phyloP scores from a whole-genome alignment of 208 protist genomes.

The Leishmania major region DNA sequence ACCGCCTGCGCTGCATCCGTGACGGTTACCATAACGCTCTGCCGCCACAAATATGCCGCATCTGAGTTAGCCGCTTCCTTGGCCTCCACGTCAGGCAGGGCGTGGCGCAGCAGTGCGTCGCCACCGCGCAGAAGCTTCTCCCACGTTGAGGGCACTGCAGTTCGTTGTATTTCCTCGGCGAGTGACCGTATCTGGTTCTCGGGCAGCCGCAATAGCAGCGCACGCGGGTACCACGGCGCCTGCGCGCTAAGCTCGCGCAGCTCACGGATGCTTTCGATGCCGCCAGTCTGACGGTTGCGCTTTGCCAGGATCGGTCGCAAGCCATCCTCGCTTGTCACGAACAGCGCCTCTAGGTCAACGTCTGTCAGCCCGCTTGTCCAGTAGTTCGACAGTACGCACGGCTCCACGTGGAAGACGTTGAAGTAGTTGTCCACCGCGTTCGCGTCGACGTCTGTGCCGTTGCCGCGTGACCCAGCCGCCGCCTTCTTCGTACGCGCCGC shows the following conservation, averaged over 20 bases:
- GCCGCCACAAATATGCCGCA: slow-evolving; percentile 39
- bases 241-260: slow-evolving; percentile 59
- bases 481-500: slow-evolving; percentile 33
- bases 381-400: slow-evolving; percentile 79
- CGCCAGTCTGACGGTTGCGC: slow-evolving; percentile 63
- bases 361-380: slow-evolving; percentile 67
- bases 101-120: slow-evolving; percentile 45
- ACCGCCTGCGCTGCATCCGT: slow-evolving; percentile 58
- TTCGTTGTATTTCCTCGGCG: slow-evolving; percentile 41
- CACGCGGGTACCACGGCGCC: slow-evolving; percentile 45
- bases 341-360: slow-evolving; percentile 68
- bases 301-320: slow-evolving; percentile 70
- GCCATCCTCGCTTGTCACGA: slow-evolving; percentile 64
- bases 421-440: slow-evolving; percentile 57
- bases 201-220: slow-evolving; percentile 55
- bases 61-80: slow-evolving; percentile 18
- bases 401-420: slow-evolving; percentile 78
- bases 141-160: slow-evolving; percentile 41
- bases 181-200: slow-evolving; percentile 44
- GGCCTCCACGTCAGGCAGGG: slow-evolving; percentile 31
- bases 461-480: background rate
- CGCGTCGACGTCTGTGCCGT: slow-evolving; percentile 11
- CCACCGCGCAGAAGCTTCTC: slow-evolving; percentile 59
- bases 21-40: slow-evolving; percentile 64
- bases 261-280: slow-evolving; percentile 70